Conservation (phyloP, 2,329 filamentous ascomycete species). For the Fusarium tanahbumbuense region DNA sequence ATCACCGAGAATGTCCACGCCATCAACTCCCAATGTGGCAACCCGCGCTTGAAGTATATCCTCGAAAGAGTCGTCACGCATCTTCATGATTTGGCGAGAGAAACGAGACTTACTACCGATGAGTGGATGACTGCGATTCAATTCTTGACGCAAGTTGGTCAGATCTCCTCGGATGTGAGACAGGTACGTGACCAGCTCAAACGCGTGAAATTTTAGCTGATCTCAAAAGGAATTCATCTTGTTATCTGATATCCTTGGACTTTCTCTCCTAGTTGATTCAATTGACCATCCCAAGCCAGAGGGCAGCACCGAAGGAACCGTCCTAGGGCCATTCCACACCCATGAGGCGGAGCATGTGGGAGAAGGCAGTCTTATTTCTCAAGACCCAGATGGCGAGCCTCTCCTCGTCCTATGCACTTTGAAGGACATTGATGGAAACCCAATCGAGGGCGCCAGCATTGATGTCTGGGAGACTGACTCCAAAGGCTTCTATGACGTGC, state of each 20-base stretch:
- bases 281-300: conserved; percentile 82
- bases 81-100: conserved; percentile 80
- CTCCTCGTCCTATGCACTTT: conserved; percentile 75
- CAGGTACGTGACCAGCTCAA: conserved; percentile 51
- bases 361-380: conserved; percentile 69
- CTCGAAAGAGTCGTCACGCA: conserved; percentile 77
- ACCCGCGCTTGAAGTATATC: conserved; percentile 73
- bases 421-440: conserved; percentile 68
- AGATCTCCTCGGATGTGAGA: conserved; percentile 75
- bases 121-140: conserved; percentile 80
- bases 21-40: conserved; percentile 74
- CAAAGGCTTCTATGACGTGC: conserved; percentile 80
- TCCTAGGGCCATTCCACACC: conserved; percentile 85
- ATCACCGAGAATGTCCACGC: conserved; percentile 77
- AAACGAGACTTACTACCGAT: conserved; percentile 75
- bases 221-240: conserved; percentile 73
- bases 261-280: conserved; percentile 79
- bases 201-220: neutral
- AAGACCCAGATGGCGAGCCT: conserved; percentile 72
- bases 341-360: conserved; percentile 70
- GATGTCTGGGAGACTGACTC: conserved; percentile 86
- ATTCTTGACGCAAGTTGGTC: conserved; percentile 75
- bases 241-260: conserved; percentile 78
- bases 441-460: conserved; percentile 72
- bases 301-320: conserved; percentile 76